A percentile compares a stretch with the other conserved stretches of the same genome.
phyloP scores from a whole-genome alignment of 192 early-diverging fungal species.

The Coemansia sp. region DNA sequence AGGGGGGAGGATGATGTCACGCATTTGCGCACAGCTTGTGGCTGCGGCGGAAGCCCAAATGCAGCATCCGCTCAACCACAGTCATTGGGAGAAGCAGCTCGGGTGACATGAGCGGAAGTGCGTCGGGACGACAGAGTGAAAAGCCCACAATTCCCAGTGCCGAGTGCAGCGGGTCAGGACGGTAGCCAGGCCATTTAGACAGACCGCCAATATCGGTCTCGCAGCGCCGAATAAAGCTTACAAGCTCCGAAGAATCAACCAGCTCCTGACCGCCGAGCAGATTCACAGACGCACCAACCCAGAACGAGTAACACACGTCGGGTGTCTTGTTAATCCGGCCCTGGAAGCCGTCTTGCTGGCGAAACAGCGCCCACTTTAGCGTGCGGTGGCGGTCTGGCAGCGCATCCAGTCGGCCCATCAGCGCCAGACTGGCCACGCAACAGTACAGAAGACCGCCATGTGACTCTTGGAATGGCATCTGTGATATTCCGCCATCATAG shows the following conservation, averaged over 20 bases:
- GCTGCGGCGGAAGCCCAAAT: constrained; percentile 1
- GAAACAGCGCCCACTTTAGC: constrained; percentile 72
- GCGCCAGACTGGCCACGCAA: constrained; percentile 75
- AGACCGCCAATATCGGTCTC: constrained; percentile 48
- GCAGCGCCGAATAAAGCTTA: constrained; percentile 23
- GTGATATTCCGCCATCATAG: constrained; percentile 67
- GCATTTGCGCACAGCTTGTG: background rate
- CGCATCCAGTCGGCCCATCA: constrained; percentile 65
- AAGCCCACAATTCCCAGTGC: constrained; percentile 47
- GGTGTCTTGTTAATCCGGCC: constrained; percentile 82
- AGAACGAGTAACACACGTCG: constrained; percentile 98
- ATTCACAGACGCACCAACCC: constrained; percentile 82
- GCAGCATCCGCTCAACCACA: constrained; percentile 13
- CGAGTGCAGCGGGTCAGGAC: constrained; percentile 49
- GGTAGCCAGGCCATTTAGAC: constrained; percentile 31
- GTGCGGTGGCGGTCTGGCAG: constrained; percentile 56
- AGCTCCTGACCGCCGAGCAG: constrained; percentile 48
- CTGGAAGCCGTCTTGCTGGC: constrained; percentile 86
- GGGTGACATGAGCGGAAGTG: constrained; percentile 39
- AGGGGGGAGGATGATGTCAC: background rate
- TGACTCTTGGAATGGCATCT: constrained; percentile 74
- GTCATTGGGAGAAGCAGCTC: constrained; percentile 42
- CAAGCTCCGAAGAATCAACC: constrained; percentile 19
- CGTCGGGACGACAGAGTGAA: constrained; percentile 33
- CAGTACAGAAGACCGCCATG: constrained; percentile 91